Percentiles rank a stretch among this genome's conserved stretches.
phyloP scores from a whole-genome alignment of 2,329 filamentous ascomycete species.

The Didymella segeticola region DNA sequence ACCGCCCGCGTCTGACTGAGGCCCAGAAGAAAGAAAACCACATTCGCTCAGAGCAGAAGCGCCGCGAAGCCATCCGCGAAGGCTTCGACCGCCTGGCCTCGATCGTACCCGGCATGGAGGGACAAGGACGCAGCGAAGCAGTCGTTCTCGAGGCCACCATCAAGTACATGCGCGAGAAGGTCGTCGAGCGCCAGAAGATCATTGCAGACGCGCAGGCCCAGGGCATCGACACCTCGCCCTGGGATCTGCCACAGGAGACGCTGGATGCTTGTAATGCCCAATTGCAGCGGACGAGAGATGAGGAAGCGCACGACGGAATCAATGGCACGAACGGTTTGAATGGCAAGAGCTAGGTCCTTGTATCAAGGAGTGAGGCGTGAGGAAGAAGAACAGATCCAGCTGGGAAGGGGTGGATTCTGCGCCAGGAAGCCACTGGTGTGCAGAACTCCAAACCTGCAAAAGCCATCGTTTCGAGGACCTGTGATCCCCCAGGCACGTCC shows the following conservation, averaged over 20 bases:
- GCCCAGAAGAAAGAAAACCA: constrained; percentile 77
- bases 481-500: too few species aligned
- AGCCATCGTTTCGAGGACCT: too few species aligned
- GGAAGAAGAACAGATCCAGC: too few species aligned
- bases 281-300: constrained; percentile 30
- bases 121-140: constrained; percentile 84
- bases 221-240: constrained; percentile 43
- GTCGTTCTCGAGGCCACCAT: constrained; percentile 72
- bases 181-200: constrained; percentile 45
- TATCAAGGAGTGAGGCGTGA: not conserved
- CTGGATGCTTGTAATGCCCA: constrained; percentile 38
- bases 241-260: constrained; percentile 41
- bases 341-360: constrained; percentile 15
- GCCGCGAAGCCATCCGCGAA: constrained; percentile 76
- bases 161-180: constrained; percentile 52
- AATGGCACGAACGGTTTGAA: constrained; percentile 18
- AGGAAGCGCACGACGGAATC: constrained; percentile 29
- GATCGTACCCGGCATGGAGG: constrained; percentile 80
- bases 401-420: too few species aligned
- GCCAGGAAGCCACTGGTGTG: too few species aligned
- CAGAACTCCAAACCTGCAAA: too few species aligned
- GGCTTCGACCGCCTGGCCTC: constrained; percentile 83
- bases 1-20: constrained; percentile 71
- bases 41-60: constrained; percentile 72
- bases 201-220: constrained; percentile 47